phyloP scores from a whole-genome alignment of 306 rosid genomes.

The Acacia crassicarpa region DNA sequence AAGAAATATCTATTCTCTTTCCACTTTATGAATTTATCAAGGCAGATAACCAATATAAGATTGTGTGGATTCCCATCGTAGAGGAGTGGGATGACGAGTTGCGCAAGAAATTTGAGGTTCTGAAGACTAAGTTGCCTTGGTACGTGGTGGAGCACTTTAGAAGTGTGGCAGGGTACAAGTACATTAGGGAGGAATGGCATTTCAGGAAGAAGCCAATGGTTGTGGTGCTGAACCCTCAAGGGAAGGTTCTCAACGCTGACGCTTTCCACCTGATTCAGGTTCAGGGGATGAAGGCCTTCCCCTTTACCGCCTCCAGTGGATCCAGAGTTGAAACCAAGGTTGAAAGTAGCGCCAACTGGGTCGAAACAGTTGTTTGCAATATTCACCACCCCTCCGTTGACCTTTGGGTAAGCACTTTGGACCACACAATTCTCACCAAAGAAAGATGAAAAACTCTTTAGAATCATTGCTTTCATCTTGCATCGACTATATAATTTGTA shows the following conservation, averaged over 20 bases:
- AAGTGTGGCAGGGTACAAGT: constrained; percentile 29
- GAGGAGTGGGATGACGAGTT: constrained; percentile 10
- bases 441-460: neutral
- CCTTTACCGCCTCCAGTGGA: constrained; percentile 2
- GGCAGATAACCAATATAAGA: constrained; percentile 26
- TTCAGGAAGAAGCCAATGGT: constrained; percentile 37
- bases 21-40: constrained; percentile 23
- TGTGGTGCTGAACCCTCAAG: constrained; percentile 37
- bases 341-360: constrained; percentile 28
- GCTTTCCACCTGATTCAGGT: constrained; percentile 33
- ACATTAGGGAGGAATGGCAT: constrained; percentile 42
- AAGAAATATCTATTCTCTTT: constrained; percentile 27
- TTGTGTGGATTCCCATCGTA: constrained; percentile 53
- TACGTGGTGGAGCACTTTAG: constrained; percentile 12
- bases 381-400: constrained; percentile 27
- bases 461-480: neutral
- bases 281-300: constrained; percentile 30
- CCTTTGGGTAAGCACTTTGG: constrained; percentile 42
- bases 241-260: constrained; percentile 19
- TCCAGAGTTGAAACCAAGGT: neutral
- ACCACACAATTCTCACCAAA: neutral
- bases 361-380: constrained; percentile 6
- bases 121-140: constrained; percentile 34
- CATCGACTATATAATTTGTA: neutral
- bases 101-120: constrained; percentile 3